Evolutionary conservation across 2,329 filamentous ascomycete genomes (phyloP).

Genomic region (Fusarium ambrosium): DNA sequence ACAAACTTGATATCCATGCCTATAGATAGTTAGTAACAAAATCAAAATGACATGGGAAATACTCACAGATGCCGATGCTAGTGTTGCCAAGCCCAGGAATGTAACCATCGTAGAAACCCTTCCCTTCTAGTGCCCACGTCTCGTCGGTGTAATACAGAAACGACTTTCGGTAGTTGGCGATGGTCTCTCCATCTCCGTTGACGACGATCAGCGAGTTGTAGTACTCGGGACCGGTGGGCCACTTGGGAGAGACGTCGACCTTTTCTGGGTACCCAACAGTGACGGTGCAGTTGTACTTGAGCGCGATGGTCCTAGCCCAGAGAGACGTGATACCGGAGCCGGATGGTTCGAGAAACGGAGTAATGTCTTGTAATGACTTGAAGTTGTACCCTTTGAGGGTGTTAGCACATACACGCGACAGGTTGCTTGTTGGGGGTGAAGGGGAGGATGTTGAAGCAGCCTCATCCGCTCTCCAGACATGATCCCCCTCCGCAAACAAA

Average conservation of each 20-base stretch:
- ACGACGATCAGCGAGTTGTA: conserved; percentile 70
- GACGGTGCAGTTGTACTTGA: conserved; percentile 76
- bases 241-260: conserved; percentile 63
- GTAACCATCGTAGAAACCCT: conserved; percentile 63
- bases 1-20: conserved; percentile 71
- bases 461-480: neutral
- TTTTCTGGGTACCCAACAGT: conserved; percentile 82
- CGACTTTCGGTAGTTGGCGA: conserved; percentile 72
- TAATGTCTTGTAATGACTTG: conserved; percentile 75
- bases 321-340: conserved; percentile 75
- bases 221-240: conserved; percentile 66
- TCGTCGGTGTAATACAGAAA: conserved; percentile 73
- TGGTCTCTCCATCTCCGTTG: conserved; percentile 69
- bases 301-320: conserved; percentile 78
- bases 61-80: conserved; percentile 69
- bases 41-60: too few species aligned
- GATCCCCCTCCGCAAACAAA: conserved; percentile 28
- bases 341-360: conserved; percentile 76
- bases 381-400: conserved; percentile 81
- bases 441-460: neutral
- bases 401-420: neutral
- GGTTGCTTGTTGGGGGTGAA: too few species aligned
- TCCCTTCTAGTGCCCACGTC: conserved; percentile 70
- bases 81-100: conserved; percentile 65
- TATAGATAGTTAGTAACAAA: neutral